phyloP scores from a whole-genome alignment of 495 filamentous ascomycete species.

The Aspergillus panamensis region DNA sequence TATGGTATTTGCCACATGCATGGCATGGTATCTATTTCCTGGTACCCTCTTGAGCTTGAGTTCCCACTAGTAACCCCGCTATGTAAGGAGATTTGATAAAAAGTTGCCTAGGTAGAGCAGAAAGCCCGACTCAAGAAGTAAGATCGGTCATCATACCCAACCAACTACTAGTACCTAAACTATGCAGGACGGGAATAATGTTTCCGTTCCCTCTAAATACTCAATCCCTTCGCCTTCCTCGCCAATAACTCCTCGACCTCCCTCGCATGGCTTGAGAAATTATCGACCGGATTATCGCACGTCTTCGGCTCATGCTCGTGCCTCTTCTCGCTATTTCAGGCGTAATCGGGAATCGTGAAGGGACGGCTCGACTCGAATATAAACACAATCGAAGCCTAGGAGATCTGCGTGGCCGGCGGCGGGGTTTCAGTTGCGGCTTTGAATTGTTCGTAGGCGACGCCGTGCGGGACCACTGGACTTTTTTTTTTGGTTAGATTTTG shows the following conservation, averaged over 20 bases:
- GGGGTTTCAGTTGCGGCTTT: slow-evolving; percentile 50
- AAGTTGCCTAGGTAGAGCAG: too few species aligned
- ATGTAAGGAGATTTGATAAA: too few species aligned
- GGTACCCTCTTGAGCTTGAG: neutral
- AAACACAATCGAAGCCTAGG: slow-evolving; percentile 47
- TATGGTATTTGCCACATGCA: neutral
- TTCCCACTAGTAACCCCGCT: too few species aligned
- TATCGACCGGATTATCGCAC: slow-evolving; percentile 54
- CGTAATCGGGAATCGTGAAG: slow-evolving; percentile 52
- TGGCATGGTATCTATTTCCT: neutral
- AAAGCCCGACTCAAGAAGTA: too few species aligned
- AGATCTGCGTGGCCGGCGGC: slow-evolving; percentile 47
- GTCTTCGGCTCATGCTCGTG: slow-evolving; percentile 56
- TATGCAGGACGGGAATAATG: neutral
- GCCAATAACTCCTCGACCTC: slow-evolving; percentile 45
- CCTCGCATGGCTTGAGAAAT: slow-evolving; percentile 42
- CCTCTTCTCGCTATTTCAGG: slow-evolving; percentile 50
- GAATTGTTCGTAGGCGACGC: slow-evolving; percentile 61
- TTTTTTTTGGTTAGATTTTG: too few species aligned
- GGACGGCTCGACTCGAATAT: slow-evolving; percentile 59
- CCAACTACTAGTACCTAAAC: neutral
- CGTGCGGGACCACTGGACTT: slow-evolving; percentile 52
- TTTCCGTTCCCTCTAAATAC: slow-evolving; percentile 1
- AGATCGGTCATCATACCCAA: too few species aligned
- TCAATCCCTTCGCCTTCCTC: slow-evolving; percentile 13